Evolutionary conservation across 2,329 filamentous ascomycete genomes (phyloP).

Genomic region (Chaetomium olivaceum): DNA sequence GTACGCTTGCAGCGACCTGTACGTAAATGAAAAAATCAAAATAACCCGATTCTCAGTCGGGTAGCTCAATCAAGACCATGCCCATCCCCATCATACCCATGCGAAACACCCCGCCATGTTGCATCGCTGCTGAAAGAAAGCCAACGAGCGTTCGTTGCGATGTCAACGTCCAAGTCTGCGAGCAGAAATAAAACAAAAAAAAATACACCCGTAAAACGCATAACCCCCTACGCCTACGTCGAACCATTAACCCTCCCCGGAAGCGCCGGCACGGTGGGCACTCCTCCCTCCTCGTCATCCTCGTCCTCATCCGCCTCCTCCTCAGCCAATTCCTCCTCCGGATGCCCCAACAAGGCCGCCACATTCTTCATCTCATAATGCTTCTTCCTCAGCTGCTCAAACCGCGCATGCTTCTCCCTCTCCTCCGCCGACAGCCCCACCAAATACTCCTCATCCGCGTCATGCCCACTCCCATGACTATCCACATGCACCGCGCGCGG

Average conservation of each 20-base stretch:
- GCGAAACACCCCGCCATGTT: neutral
- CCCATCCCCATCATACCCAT: conserved; percentile 1
- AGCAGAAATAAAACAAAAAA: neutral
- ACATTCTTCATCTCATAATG: conserved; percentile 99
- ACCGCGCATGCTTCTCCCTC: conserved; percentile 84
- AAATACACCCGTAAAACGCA: neutral
- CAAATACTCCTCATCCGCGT: conserved; percentile 57
- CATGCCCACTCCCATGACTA: conserved; percentile 55
- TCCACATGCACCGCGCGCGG: conserved; percentile 81
- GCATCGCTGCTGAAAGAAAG: neutral
- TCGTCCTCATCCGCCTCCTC: conserved; percentile 50
- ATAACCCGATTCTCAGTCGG: neutral
- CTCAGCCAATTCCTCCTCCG: conserved; percentile 67
- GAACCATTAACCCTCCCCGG: conserved; percentile 37
- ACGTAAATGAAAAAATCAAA: neutral
- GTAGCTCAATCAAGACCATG: conserved; percentile 7
- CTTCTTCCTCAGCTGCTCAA: conserved; percentile 88
- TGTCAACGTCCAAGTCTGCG: neutral
- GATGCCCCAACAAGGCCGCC: conserved; percentile 79
- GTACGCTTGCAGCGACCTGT: neutral
- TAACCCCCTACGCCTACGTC: conserved; percentile 10
- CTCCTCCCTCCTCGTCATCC: conserved; percentile 36
- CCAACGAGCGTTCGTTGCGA: too few species aligned
- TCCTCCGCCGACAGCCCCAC: conserved; percentile 68
- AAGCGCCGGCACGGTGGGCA: conserved; percentile 44